Evolutionary conservation across 2,329 filamentous ascomycete species (phyloP).

Genomic region (Curvularia verruculosa): DNA sequence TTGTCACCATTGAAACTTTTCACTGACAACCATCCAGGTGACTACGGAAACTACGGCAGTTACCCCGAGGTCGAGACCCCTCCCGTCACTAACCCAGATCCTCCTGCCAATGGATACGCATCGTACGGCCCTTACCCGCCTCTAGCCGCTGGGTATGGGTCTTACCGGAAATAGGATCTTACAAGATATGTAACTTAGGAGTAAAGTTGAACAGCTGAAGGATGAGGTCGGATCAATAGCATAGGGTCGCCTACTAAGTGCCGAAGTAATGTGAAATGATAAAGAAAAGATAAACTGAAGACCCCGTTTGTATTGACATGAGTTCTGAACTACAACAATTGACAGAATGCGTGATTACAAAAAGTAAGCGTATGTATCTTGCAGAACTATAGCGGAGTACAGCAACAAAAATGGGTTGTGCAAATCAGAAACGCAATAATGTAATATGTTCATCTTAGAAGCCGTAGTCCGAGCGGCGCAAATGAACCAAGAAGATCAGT

Average conservation of each 20-base stretch:
- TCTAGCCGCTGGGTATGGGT: background rate
- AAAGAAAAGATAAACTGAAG: background rate
- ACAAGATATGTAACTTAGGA: background rate
- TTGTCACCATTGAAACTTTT: background rate
- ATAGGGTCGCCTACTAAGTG: background rate
- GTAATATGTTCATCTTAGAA: no score
- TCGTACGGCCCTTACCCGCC: background rate
- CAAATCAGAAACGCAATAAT: no score
- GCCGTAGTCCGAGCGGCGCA: no score
- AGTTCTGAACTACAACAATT: no score
- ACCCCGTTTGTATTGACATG: background rate
- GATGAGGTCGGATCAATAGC: background rate
- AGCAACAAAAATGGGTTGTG: no score
- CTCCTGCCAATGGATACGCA: background rate
- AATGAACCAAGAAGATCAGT: no score
- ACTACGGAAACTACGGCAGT: no score
- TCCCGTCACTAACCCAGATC: no score
- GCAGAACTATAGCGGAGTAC: no score
- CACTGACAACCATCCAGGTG: background rate
- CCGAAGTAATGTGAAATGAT: background rate
- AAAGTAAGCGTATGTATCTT: no score
- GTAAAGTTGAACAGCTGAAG: background rate
- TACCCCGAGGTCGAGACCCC: no score
- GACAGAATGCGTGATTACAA: no score
- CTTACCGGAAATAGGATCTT: background rate